Evolutionary conservation across 2,329 filamentous ascomycete species (phyloP).

Genomic region (Phyllosticta paracitricarpa): DNA sequence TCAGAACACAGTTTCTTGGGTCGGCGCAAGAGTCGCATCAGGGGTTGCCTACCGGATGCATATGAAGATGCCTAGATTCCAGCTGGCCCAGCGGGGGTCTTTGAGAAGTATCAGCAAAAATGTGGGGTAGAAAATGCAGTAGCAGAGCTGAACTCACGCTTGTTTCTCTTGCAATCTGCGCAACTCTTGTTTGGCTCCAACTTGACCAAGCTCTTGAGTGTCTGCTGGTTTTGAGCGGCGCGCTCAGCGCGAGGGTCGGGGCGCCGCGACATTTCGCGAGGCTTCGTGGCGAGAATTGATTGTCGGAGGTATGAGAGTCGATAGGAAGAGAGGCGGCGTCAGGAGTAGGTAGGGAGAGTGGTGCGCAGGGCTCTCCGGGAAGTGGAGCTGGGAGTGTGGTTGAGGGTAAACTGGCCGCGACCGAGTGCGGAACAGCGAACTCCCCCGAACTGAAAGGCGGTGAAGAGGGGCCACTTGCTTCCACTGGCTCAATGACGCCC

Average conservation of each 20-base stretch:
- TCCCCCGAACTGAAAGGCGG: neutral
- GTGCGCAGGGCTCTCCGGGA: neutral
- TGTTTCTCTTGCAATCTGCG: conserved; percentile 98
- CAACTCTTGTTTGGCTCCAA: conserved; percentile 93
- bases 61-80: conserved; percentile 95
- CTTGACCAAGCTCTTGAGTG: conserved; percentile 90
- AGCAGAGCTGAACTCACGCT: conserved; percentile 53
- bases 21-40: neutral
- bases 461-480: neutral
- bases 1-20: conserved; percentile 6
- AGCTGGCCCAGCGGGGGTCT: conserved; percentile 98
- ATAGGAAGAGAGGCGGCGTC: neutral
- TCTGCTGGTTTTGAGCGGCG: conserved; percentile 85
- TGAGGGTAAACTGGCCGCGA: neutral
- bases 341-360: neutral
- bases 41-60: conserved; percentile 60
- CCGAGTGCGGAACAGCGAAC: neutral
- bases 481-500: too few species aligned
- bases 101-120: conserved; percentile 15
- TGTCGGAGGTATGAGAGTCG: neutral
- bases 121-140: neutral
- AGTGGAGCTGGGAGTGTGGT: neutral
- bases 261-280: conserved; percentile 61
- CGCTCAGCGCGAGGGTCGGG: conserved; percentile 68
- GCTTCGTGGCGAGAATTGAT: neutral